Conservation (phyloP, 2,329 filamentous ascomycete genomes). For the Curvularia lunata region DNA sequence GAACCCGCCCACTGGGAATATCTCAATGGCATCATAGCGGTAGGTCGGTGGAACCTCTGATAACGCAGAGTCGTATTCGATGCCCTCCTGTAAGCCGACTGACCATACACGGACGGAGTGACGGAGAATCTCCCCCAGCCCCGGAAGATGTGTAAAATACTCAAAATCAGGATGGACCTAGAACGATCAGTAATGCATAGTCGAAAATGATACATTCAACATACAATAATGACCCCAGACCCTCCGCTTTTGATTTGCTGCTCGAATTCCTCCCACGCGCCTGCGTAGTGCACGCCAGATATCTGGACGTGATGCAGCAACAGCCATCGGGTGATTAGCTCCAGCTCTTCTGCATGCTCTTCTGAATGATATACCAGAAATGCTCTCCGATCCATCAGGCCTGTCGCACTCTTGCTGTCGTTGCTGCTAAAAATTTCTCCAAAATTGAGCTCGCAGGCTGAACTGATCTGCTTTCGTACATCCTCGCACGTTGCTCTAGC, state of each 20-base stretch:
- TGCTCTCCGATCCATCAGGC: conserved; percentile 28
- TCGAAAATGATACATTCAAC: background rate
- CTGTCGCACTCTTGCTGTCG: conserved; percentile 3
- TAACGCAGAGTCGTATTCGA: conserved; percentile 24
- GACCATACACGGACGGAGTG: conserved; percentile 42
- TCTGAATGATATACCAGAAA: conserved; percentile 40
- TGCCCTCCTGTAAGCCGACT: conserved; percentile 36
- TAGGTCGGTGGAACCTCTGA: conserved; percentile 19
- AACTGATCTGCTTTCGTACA: conserved; percentile 29
- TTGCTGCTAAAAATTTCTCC: conserved; percentile 32
- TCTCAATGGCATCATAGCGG: conserved; percentile 35
- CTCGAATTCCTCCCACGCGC: conserved; percentile 38
- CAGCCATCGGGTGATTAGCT: conserved; percentile 42
- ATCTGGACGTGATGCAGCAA: conserved; percentile 41
- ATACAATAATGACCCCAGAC: conserved; percentile 39
- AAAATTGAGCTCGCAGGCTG: conserved; percentile 29
- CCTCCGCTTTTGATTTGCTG: conserved; percentile 24
- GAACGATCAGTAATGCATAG: conserved; percentile 11
- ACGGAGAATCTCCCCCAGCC: conserved; percentile 42
- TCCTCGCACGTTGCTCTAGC: conserved; percentile 5
- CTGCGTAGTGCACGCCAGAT: conserved; percentile 28
- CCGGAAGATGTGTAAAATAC: conserved; percentile 38
- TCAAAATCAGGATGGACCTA: conserved; percentile 44
- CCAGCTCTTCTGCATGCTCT: conserved; percentile 38
- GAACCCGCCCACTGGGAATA: conserved; percentile 50